phyloP scores from a whole-genome alignment of 1,139 yeast species.

The Debaryomycetaceae sp. region DNA sequence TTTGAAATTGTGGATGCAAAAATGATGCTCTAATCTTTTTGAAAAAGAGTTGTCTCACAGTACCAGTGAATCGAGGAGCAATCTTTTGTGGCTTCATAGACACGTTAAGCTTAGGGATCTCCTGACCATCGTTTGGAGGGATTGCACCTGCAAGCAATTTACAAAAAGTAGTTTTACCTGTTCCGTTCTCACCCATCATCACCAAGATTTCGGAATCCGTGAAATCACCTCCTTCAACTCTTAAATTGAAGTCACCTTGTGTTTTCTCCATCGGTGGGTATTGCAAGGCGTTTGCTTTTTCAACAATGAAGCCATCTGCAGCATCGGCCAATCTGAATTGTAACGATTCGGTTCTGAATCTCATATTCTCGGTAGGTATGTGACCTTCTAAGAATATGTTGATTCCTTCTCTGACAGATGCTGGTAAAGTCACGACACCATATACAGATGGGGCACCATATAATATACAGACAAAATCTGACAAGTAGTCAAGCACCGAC shows the following conservation, averaged over 20 bases:
- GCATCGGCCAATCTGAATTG: slow-evolving; percentile 96
- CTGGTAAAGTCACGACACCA: slow-evolving; percentile 95
- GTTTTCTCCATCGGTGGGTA: slow-evolving; percentile 87
- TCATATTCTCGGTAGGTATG: slow-evolving; percentile 92
- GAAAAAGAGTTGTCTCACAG: slow-evolving; percentile 94
- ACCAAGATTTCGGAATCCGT: slow-evolving; percentile 95
- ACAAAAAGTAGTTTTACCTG: slow-evolving; percentile 98
- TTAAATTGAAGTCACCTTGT: slow-evolving; percentile 90
- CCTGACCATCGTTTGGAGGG: slow-evolving; percentile 74
- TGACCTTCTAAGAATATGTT: slow-evolving; percentile 97
- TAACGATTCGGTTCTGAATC: slow-evolving; percentile 92
- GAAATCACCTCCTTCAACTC: slow-evolving; percentile 82
- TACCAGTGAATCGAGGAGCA: slow-evolving; percentile 97
- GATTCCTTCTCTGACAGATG: slow-evolving; percentile 97
- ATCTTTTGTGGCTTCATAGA: slow-evolving; percentile 99
- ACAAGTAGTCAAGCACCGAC: slow-evolving; percentile 92
- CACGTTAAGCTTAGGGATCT: slow-evolving; percentile 83
- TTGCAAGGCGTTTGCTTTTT: slow-evolving; percentile 70
- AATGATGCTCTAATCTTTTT: slow-evolving; percentile 93
- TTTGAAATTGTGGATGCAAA: slow-evolving; percentile 95
- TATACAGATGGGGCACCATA: slow-evolving; percentile 98
- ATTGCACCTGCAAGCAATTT: slow-evolving; percentile 90
- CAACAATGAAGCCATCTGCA: slow-evolving; percentile 69
- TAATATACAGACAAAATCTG: slow-evolving; percentile 92
- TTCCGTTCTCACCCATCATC: slow-evolving; percentile 99